Evolutionary conservation across 2,329 filamentous ascomycete species (phyloP), one percentile per base, ranked within the genome.

Genomic region (Hypomyces rosellus): DNA sequence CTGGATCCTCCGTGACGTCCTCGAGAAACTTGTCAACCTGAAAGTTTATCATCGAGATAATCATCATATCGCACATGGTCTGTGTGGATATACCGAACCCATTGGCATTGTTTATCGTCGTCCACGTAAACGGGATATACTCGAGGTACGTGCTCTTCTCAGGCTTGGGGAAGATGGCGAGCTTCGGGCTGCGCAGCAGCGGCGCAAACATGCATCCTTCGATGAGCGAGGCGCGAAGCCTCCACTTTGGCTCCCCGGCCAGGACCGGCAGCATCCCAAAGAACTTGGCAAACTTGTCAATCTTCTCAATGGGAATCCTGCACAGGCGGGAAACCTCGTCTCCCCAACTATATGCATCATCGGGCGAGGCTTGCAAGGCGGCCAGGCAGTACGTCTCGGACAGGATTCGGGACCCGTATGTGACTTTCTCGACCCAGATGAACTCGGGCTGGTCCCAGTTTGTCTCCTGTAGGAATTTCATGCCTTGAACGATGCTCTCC

Each of bases 361-460:
- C 20, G 20, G 33, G 22, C 37, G 40, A n/a, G 34, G 37, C 42
- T 43, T 54, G 44, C 12, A 55, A 45, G 16, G 55, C 55, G 18
- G 55, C 54, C 13, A 56, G 50, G 9, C 42, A 11, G 38, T 57
- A 57, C 12, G 49, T 33, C 34, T 57, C 43, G 18, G 52, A 15
- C 12, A 57, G 40, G 13, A 51, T 36, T 14, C 38, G 37, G 3
- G 49, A 50, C 5, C 25, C 40, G 34, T 57, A 58, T 34, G 43
- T 55, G 12, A 54, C 50, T 40, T 58, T 58, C 42, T 53, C 53
- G 20, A 54, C 53, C 56, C 56, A 58, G 14, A 54, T 16, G 25
- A 41, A 38, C 30, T 46, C 37, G 22, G 43, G 43, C 18, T 14
- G 37, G 9, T 30, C 25, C 22, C 20, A 48, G 46, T 41, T 30